phyloP scores from a whole-genome alignment of 345 rosid species.

The Salix arbutifolia region DNA sequence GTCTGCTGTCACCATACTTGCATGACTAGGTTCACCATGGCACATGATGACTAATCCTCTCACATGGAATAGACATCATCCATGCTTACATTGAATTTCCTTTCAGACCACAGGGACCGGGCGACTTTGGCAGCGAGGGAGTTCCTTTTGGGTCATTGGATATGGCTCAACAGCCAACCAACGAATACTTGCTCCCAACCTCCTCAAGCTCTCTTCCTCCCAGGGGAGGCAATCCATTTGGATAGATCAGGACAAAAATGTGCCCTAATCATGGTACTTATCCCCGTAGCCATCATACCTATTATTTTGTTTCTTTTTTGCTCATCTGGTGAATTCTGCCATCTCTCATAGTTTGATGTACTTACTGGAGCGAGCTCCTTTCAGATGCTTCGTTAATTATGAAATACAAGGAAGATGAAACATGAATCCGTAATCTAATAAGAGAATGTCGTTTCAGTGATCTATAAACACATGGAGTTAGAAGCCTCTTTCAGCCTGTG shows the following conservation, averaged over 20 bases:
- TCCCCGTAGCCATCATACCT: background rate
- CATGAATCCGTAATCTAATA: background rate
- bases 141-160: slow-evolving; percentile 17
- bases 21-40: background rate
- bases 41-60: background rate
- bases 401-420: background rate
- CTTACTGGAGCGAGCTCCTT: background rate
- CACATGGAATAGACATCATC: background rate
- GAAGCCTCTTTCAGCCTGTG: background rate
- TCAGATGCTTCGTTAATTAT: background rate
- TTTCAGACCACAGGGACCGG: slow-evolving; percentile 40
- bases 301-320: background rate
- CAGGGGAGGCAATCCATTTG: slow-evolving; percentile 58
- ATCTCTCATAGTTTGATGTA: background rate
- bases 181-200: slow-evolving; percentile 28
- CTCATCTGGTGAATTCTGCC: background rate
- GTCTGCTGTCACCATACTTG: background rate
- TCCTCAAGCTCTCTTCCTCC: slow-evolving; percentile 33
- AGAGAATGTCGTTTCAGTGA: background rate
- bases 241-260: slow-evolving; percentile 17
- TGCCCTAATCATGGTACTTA: background rate
- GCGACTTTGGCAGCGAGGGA: slow-evolving; percentile 22
- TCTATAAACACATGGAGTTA: background rate
- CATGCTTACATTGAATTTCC: background rate
- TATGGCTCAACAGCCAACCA: slow-evolving; percentile 27